Percentiles rank a stretch among this genome's conserved stretches.
Evolutionary conservation across 805 yeast genomes (phyloP).

Genomic region (Zygosaccharomyces rouxii): DNA sequence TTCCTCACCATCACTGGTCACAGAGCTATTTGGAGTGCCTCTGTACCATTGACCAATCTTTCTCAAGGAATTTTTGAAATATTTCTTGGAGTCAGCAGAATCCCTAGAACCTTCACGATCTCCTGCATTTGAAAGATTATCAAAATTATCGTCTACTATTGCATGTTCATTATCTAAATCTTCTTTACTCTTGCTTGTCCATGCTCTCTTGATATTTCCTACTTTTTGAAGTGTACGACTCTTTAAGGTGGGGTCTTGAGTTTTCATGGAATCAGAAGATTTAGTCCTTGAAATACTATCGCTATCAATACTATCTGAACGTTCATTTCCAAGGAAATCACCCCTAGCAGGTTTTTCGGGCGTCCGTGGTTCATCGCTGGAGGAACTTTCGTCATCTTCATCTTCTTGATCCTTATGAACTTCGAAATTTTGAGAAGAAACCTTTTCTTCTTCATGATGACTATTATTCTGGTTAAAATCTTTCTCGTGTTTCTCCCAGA

Average conservation of each 20-base stretch:
- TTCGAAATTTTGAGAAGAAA: slow-evolving; percentile 5
- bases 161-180: slow-evolving; percentile 26
- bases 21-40: slow-evolving; percentile 14
- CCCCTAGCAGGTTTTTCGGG: neutral
- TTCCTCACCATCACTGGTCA: slow-evolving; percentile 1
- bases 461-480: neutral
- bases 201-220: slow-evolving; percentile 17
- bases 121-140: slow-evolving; percentile 17
- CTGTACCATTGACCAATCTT: slow-evolving; percentile 70
- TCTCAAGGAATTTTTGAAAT: slow-evolving; percentile 45
- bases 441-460: slow-evolving; percentile 8
- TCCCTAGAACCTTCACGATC: slow-evolving; percentile 22
- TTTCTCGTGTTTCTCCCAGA: slow-evolving; percentile 53
- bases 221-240: slow-evolving; percentile 20
- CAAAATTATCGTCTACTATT: slow-evolving; percentile 22
- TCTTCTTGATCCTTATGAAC: neutral
- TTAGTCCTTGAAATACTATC: neutral
- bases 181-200: slow-evolving; percentile 24
- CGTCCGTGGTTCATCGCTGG: neutral
- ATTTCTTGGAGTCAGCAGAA: slow-evolving; percentile 35
- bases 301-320: slow-evolving; percentile 1
- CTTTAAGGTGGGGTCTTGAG: slow-evolving; percentile 10
- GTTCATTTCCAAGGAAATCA: neutral
- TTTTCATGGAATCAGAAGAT: slow-evolving; percentile 4
- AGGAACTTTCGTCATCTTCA: neutral